Evolutionary conservation across 2,329 filamentous ascomycete genomes (phyloP).

Genomic region (Pseudogymnoascus destructans): DNA sequence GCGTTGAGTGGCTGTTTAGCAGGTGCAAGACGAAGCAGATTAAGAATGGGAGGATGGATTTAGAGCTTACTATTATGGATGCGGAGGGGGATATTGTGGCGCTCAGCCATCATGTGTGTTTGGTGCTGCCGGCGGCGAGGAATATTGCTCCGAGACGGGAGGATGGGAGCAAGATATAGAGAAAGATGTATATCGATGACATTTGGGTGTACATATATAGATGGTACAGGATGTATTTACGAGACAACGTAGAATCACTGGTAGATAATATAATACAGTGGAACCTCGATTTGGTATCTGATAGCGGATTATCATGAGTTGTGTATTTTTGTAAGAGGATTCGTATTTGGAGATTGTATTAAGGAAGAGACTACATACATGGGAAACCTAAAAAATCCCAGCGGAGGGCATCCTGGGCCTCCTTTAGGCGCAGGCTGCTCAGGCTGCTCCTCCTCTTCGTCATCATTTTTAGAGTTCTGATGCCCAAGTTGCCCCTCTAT

Average conservation of each 20-base stretch:
- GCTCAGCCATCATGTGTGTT: slow-evolving; percentile 52
- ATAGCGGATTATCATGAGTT: no score
- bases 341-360: no score
- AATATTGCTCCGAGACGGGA: slow-evolving; percentile 32
- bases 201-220: neutral
- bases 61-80: slow-evolving; percentile 58
- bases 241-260: neutral
- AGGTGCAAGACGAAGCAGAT: slow-evolving; percentile 53
- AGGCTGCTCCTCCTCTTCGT: no score
- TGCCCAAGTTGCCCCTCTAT: no score
- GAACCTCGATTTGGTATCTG: neutral
- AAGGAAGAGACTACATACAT: no score
- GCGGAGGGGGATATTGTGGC: slow-evolving; percentile 50
- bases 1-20: slow-evolving; percentile 60
- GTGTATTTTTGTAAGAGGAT: no score
- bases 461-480: no score
- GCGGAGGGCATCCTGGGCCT: no score
- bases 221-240: neutral
- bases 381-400: no score
- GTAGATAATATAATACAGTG: neutral
- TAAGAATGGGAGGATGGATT: slow-evolving; percentile 58
- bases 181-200: neutral
- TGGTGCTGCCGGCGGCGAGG: slow-evolving; percentile 49
- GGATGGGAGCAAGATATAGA: slow-evolving; percentile 15
- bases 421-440: no score